These are phyloP conservation scores for Ogataea ramenticola DNA, from an alignment of 805 yeast genomes.

Conservation along the genomic window DNA sequence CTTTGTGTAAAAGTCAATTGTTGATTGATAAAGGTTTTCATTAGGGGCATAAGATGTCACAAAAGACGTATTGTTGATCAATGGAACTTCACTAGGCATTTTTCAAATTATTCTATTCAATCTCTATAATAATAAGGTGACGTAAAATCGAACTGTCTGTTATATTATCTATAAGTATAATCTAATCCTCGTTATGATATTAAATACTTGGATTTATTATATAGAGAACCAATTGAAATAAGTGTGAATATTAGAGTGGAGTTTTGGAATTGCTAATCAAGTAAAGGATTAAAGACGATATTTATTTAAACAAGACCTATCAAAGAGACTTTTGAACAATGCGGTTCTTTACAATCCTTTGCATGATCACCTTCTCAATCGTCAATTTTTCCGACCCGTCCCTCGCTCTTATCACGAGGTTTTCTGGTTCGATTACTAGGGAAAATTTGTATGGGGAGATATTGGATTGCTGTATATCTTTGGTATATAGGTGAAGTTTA, in stretches of 20 bases:
- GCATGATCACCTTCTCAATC: neutral
- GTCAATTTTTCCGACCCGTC: neutral
- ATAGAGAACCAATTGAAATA: too few species aligned
- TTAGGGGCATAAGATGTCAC: slow-evolving; percentile 47
- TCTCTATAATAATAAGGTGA: neutral
- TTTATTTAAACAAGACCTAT: too few species aligned
- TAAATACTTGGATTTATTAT: too few species aligned
- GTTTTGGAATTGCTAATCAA: neutral
- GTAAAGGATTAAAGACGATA: neutral
- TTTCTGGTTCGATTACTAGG: neutral
- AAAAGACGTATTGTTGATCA: slow-evolving; percentile 52
- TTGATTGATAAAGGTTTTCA: slow-evolving; percentile 31
- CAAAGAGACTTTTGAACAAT: neutral
- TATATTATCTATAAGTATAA: too few species aligned
- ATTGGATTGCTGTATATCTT: too few species aligned
- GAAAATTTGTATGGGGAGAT: neutral
- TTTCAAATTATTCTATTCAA: neutral
- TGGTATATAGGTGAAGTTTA: neutral
- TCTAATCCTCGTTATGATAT: too few species aligned
- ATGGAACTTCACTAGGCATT: slow-evolving; percentile 21
- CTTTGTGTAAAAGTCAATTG: slow-evolving; percentile 52
- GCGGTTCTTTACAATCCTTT: neutral
- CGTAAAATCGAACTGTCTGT: too few species aligned
- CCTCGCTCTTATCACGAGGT: neutral
- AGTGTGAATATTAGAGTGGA: neutral